phyloP scores from a whole-genome alignment of 495 filamentous ascomycete species.

The Penicillium mononematosum region DNA sequence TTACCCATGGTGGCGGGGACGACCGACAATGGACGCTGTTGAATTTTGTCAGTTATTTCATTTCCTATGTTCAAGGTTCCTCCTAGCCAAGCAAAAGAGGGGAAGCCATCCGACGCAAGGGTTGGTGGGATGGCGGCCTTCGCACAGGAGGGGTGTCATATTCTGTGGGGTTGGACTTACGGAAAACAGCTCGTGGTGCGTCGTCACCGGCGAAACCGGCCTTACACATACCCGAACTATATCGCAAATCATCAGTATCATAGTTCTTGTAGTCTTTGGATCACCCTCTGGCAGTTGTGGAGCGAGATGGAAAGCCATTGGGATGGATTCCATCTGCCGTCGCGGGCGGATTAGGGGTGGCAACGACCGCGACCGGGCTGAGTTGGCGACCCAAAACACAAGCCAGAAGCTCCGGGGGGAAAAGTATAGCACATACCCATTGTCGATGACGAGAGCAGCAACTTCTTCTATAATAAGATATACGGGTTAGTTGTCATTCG shows the following conservation, averaged over 20 bases:
- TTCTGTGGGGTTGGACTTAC: constrained; percentile 67
- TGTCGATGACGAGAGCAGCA: constrained; percentile 99
- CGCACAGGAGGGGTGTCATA: constrained; percentile 20
- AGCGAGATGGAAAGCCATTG: constrained; percentile 19
- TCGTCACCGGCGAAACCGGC: constrained; percentile 99
- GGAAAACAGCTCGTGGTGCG: constrained; percentile 99
- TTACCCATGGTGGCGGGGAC: constrained; percentile 99
- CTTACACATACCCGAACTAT: constrained; percentile 99
- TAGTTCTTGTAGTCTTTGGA: constrained; percentile 6
- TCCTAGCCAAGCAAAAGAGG: constrained; percentile 1
- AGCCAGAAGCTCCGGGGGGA: constrained; percentile 23
- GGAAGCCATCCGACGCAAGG: constrained; percentile 32
- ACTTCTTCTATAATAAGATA: constrained; percentile 81
- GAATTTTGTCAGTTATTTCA: constrained; percentile 7
- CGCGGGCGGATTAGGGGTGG: constrained; percentile 21
- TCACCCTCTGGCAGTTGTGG: constrained; percentile 8
- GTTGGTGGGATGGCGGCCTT: constrained; percentile 21
- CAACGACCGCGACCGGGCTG: constrained; percentile 29
- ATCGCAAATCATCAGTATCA: constrained; percentile 49
- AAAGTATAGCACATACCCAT: constrained; percentile 77
- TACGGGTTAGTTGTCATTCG: constrained; percentile 51
- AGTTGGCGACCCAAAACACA: constrained; percentile 23
- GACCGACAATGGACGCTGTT: constrained; percentile 96
- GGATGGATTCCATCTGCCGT: constrained; percentile 17
- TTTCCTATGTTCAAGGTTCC: background rate